Conservation (phyloP, 495 filamentous ascomycete species). For the Penicillium pancosmium region DNA sequence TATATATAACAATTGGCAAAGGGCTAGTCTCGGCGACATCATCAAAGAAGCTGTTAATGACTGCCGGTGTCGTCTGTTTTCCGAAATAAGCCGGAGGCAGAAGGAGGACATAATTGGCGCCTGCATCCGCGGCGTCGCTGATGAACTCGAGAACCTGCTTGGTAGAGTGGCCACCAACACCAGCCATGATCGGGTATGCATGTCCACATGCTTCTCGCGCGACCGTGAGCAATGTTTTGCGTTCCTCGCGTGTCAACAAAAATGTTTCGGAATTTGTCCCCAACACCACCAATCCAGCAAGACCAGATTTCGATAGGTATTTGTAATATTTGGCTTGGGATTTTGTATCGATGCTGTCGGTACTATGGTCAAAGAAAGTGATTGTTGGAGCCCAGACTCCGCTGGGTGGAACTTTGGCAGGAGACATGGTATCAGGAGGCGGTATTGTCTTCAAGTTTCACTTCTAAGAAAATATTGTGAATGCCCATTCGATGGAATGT, state of each 20-base stretch:
- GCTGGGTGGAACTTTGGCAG: conserved; percentile 21
- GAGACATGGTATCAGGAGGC: conserved; percentile 1
- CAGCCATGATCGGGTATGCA: conserved; percentile 61
- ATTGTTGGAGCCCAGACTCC: conserved; percentile 28
- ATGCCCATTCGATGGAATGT: no score
- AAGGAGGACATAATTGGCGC: conserved; percentile 62
- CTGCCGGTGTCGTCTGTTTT: conserved; percentile 55
- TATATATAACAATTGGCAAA: conserved; percentile 67
- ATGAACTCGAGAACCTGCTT: conserved; percentile 62
- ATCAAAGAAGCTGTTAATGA: conserved; percentile 62
- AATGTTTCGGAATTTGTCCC: conserved; percentile 70
- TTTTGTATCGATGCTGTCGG: conserved; percentile 52
- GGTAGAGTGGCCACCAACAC: conserved; percentile 65
- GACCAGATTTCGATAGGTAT: conserved; percentile 57
- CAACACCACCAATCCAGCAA: conserved; percentile 61
- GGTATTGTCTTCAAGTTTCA: no score
- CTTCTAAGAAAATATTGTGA: no score
- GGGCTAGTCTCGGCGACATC: conserved; percentile 54
- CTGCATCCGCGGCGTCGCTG: conserved; percentile 57
- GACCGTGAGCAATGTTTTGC: conserved; percentile 48
- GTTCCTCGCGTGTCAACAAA: conserved; percentile 63
- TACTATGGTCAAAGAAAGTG: conserved; percentile 56
- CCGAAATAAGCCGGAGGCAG: conserved; percentile 69
- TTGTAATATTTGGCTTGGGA: conserved; percentile 55
- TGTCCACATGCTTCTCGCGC: conserved; percentile 56